Percentiles rank a stretch among this genome's conserved stretches.
Conservation (phyloP, 345 rosid species). For the Isatis tinctoria region DNA sequence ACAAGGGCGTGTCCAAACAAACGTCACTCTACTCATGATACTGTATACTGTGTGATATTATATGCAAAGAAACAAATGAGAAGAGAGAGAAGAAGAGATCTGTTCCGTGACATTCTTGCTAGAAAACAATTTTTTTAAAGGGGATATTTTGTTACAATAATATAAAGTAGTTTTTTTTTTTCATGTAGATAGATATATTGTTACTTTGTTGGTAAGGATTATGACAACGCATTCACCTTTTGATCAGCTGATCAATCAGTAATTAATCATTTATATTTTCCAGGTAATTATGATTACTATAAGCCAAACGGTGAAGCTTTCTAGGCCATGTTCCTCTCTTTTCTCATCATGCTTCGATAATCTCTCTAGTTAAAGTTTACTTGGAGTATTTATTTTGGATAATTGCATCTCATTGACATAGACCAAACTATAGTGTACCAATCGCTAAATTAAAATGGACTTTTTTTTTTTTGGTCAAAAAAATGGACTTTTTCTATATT, state of each 20-base stretch:
- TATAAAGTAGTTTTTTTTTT: neutral
- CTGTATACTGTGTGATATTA: constrained; percentile 2
- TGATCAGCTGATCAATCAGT: constrained; percentile 30
- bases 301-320: constrained; percentile 25
- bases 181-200: neutral
- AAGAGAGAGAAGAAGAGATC: neutral
- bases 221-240: constrained; percentile 18
- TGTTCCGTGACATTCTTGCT: constrained; percentile 38
- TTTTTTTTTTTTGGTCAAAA: neutral
- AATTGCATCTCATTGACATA: neutral
- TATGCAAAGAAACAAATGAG: neutral
- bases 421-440: neutral
- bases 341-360: neutral
- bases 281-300: neutral
- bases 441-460: neutral
- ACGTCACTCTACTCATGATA: constrained; percentile 20
- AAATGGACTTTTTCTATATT: no score
- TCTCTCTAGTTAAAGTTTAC: constrained; percentile 1
- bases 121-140: neutral
- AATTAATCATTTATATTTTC: constrained; percentile 27
- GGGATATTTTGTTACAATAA: constrained; percentile 9
- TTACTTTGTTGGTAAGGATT: neutral
- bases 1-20: constrained; percentile 25
- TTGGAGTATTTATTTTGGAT: neutral
- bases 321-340: neutral